Conservation (phyloP, 495 filamentous ascomycete species). For the Penicillium silybi region DNA sequence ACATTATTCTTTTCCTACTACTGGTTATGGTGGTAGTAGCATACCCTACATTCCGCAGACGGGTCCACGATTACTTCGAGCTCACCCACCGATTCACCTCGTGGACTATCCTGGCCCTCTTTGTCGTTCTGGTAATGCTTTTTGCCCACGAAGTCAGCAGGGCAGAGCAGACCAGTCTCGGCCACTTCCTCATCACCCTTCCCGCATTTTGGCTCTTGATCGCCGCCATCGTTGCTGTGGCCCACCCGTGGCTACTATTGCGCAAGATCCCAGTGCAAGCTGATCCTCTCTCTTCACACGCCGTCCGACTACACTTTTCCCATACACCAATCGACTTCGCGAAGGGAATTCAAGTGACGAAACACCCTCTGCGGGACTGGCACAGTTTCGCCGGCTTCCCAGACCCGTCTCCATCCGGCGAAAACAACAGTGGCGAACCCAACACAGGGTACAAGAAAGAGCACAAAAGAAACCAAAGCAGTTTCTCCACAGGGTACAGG, state of each 20-base stretch:
- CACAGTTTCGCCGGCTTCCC: constrained; percentile 71
- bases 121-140: constrained; percentile 47
- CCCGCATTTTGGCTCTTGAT: constrained; percentile 70
- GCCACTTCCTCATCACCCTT: constrained; percentile 40
- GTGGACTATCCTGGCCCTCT: constrained; percentile 58
- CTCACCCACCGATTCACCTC: constrained; percentile 62
- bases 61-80: constrained; percentile 64
- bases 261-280: constrained; percentile 54
- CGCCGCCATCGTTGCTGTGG: constrained; percentile 52
- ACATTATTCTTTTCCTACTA: constrained; percentile 25
- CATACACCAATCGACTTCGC: constrained; percentile 35
- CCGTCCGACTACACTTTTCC: constrained; percentile 63
- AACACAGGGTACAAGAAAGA: constrained; percentile 7
- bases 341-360: constrained; percentile 28
- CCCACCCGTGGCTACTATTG: constrained; percentile 66
- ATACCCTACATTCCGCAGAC: constrained; percentile 49
- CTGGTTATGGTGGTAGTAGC: constrained; percentile 32
- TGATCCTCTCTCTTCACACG: constrained; percentile 62
- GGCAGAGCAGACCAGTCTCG: constrained; percentile 14
- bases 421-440: no score
- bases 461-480: constrained; percentile 7
- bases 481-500: constrained; percentile 13
- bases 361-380: constrained; percentile 58
- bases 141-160: constrained; percentile 24
- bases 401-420: constrained; percentile 15